Percentiles rank a stretch among this genome's conserved stretches.
These are phyloP conservation scores for Exophiala calicioides DNA, from an alignment of 2,329 filamentous ascomycete species.

Conservation along the genomic window DNA sequence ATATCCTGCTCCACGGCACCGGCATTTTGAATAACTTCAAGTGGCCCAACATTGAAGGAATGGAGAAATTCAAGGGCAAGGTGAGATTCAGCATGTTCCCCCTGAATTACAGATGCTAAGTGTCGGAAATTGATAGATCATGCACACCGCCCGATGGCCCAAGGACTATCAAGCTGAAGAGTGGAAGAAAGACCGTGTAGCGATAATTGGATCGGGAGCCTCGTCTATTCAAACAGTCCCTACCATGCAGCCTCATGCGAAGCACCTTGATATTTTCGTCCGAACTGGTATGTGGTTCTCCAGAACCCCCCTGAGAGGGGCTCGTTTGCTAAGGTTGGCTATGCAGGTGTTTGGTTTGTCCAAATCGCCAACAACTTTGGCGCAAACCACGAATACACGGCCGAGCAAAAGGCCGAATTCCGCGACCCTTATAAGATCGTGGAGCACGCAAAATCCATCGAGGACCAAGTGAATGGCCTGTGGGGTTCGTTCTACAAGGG, in stretches of 20 bases:
- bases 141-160: conserved; percentile 48
- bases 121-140: no score
- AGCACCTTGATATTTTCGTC: conserved; percentile 51
- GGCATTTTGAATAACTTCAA: conserved; percentile 55
- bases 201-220: conserved; percentile 48
- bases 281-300: conserved; percentile 38
- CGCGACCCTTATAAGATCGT: conserved; percentile 44
- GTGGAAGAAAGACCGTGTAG: conserved; percentile 46
- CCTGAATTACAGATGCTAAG: no score
- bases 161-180: conserved; percentile 47
- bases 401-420: conserved; percentile 43
- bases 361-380: conserved; percentile 51
- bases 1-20: conserved; percentile 47
- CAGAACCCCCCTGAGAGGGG: background rate
- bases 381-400: conserved; percentile 47
- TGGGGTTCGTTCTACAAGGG: conserved; percentile 51
- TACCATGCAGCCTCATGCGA: conserved; percentile 48
- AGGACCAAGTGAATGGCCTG: conserved; percentile 50
- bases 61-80: conserved; percentile 51
- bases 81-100: no score
- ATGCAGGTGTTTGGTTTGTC: conserved; percentile 38
- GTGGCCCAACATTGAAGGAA: conserved; percentile 36
- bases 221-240: conserved; percentile 50
- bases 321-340: no score
- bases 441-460: conserved; percentile 49